Evolutionary conservation across 257 asterid genomes (phyloP).

Genomic region (Solanum chiquidenum): DNA sequence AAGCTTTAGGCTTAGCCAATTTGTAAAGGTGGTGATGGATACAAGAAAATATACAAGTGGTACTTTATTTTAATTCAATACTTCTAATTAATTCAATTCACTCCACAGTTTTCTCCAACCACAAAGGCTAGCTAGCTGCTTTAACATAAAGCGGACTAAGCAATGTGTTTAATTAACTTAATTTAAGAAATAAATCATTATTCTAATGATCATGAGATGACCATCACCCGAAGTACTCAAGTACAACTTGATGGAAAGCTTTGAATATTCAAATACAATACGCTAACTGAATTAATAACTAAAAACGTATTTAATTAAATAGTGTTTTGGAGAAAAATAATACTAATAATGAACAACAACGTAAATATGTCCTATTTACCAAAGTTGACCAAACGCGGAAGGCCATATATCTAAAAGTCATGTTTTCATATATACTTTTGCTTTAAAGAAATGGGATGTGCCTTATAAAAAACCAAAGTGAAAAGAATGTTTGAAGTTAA

Average conservation of each 20-base stretch:
- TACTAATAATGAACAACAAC: background rate
- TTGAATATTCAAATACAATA: background rate
- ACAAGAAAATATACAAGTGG: background rate
- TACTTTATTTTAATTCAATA: background rate
- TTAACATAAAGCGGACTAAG: background rate
- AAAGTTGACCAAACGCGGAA: background rate
- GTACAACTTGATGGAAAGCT: background rate
- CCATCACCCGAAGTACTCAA: background rate
- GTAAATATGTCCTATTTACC: background rate
- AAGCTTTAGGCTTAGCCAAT: background rate
- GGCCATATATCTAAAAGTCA: background rate
- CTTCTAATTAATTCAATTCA: background rate
- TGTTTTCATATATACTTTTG: background rate
- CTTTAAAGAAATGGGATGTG: background rate
- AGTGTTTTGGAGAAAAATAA: background rate
- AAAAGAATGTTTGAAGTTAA: background rate
- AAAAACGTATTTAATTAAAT: background rate
- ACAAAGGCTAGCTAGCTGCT: background rate
- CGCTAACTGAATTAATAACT: background rate
- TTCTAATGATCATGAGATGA: background rate
- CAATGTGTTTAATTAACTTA: background rate
- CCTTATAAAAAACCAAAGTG: background rate
- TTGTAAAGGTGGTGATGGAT: background rate
- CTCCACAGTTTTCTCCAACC: background rate
- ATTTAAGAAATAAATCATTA: background rate